Evolutionary conservation across 331 rosid genomes (phyloP).

Genomic region (Malus hybrid): DNA sequence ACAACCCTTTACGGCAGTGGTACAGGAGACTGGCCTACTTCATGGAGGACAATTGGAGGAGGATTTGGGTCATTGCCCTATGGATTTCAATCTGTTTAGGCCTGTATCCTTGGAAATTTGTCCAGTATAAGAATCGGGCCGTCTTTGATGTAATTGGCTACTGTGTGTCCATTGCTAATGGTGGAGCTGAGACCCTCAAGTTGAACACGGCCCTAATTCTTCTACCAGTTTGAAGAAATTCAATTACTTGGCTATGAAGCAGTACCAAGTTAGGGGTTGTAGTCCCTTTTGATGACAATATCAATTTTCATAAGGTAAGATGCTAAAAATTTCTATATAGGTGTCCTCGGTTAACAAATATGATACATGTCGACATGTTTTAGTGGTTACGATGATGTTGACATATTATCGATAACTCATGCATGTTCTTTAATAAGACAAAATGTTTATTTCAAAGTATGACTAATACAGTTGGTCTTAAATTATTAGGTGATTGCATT

Average conservation of each 20-base stretch:
- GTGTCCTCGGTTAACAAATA: background rate
- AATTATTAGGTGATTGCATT: slow-evolving; percentile 56
- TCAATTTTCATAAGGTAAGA: slow-evolving; percentile 21
- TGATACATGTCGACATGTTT: background rate
- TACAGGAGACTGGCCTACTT: slow-evolving; percentile 40
- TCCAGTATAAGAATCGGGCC: slow-evolving; percentile 56
- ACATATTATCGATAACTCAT: too few relatives aligned
- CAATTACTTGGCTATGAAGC: slow-evolving; percentile 84
- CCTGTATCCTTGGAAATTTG: slow-evolving; percentile 82
- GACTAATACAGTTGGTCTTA: too few relatives aligned
- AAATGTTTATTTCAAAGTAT: too few relatives aligned
- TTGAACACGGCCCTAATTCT: slow-evolving; percentile 88
- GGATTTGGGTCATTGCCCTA: slow-evolving; percentile 61
- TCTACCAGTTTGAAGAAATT: slow-evolving; percentile 78
- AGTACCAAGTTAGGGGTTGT: slow-evolving; percentile 53
- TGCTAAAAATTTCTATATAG: background rate
- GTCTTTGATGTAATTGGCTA: slow-evolving; percentile 73
- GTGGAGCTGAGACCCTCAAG: slow-evolving; percentile 83
- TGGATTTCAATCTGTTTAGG: slow-evolving; percentile 66
- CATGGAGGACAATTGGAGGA: slow-evolving; percentile 72
- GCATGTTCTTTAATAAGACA: too few relatives aligned
- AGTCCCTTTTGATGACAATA: slow-evolving; percentile 73
- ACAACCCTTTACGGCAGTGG: slow-evolving; percentile 59
- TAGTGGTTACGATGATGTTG: too few relatives aligned
- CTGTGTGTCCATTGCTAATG: slow-evolving; percentile 74